Evolutionary conservation across 768 basidiomycete species (phyloP).

Genomic region (Cystofilobasidium bisporidii): DNA sequence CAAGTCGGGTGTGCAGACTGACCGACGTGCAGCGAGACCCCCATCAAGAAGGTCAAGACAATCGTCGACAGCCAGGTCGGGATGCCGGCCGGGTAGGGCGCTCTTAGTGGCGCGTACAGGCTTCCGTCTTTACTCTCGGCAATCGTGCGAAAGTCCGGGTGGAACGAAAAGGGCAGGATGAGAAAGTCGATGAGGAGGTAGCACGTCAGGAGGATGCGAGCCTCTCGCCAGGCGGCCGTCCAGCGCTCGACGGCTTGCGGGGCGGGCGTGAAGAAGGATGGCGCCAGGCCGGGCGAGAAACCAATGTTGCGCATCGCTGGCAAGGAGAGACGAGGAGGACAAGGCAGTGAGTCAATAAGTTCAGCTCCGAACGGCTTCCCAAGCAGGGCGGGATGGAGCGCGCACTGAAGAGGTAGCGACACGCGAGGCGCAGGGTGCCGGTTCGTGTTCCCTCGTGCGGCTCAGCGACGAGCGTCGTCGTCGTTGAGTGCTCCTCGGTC

Average conservation of each 20-base stretch:
- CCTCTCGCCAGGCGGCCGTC: conserved; percentile 5
- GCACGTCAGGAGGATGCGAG: conserved; percentile 3
- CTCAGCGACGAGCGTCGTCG: conserved; percentile 1
- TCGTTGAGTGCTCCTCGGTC: neutral
- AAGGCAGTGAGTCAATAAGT: no score
- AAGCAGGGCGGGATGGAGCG: neutral
- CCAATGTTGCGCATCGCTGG: conserved; percentile 23
- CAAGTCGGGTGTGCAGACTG: neutral
- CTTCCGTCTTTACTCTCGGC: neutral
- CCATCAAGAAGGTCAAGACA: conserved; percentile 12
- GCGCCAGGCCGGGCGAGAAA: conserved; percentile 16
- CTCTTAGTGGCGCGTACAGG: conserved; percentile 15
- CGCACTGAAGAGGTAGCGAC: conserved; percentile 16
- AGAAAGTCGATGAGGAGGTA: conserved; percentile 20
- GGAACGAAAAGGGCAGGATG: conserved; percentile 19
- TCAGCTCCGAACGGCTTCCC: no score
- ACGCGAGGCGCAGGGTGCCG: conserved; percentile 4
- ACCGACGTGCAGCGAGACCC: conserved; percentile 12
- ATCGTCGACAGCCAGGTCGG: conserved; percentile 1
- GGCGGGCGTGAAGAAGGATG: conserved; percentile 17
- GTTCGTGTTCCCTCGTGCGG: conserved; percentile 1
- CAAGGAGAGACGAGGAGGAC: neutral
- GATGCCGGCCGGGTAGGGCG: neutral
- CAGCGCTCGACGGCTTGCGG: neutral
- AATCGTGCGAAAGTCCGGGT: conserved; percentile 12